These are phyloP conservation scores for Wallacemonas rigidus DNA, from an alignment of 208 protist genomes.

Conservation along the genomic window DNA sequence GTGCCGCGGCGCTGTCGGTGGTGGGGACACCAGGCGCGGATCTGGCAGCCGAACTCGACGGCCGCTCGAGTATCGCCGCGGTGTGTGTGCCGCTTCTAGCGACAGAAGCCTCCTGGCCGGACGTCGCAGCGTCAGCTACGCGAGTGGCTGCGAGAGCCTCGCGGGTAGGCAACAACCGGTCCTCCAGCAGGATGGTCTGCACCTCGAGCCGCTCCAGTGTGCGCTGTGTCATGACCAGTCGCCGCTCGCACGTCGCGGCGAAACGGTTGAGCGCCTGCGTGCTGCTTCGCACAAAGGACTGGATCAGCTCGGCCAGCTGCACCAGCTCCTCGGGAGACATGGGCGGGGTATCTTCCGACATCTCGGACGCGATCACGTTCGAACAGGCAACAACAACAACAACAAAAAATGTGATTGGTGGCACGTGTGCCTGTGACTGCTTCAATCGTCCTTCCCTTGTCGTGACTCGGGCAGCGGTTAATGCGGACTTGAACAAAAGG, in stretches of 20 bases:
- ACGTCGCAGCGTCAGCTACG: background rate
- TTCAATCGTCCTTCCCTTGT: no score
- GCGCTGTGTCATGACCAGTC: conserved; percentile 44
- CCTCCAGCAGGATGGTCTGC: conserved; percentile 68
- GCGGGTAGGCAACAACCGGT: conserved; percentile 40
- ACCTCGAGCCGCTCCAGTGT: conserved; percentile 68
- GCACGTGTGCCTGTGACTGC: no score
- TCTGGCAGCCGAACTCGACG: background rate
- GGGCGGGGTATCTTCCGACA: background rate
- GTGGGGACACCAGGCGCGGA: background rate
- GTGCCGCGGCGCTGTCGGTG: background rate
- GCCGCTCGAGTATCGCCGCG: no score
- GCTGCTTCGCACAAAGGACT: conserved; percentile 75
- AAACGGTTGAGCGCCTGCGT: conserved; percentile 87
- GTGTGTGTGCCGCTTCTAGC: no score
- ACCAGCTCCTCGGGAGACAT: conserved; percentile 37
- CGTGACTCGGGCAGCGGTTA: no score
- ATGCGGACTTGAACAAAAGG: no score
- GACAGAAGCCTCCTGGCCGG: no score
- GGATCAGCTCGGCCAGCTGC: conserved; percentile 62
- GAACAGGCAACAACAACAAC: no score
- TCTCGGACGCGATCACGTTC: background rate
- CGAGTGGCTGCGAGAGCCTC: conserved; percentile 16
- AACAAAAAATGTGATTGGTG: no score
- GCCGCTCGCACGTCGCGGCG: conserved; percentile 64